Percentiles rank a stretch among this genome's conserved stretches.
Evolutionary conservation across 257 asterid genomes (phyloP).

Genomic region (Lavandula angustifolia): DNA sequence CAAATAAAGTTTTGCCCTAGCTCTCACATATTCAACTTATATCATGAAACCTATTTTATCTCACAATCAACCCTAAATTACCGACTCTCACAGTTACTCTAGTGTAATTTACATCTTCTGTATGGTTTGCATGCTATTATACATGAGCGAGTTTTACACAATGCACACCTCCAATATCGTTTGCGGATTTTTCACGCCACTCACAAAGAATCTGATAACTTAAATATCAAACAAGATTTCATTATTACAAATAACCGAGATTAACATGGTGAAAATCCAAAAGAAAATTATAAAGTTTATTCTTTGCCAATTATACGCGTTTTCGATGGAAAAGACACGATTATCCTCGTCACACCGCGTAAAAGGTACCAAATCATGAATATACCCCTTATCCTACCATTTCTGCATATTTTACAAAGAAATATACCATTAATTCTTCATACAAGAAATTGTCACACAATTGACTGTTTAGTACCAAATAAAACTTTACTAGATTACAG

Average conservation of each 20-base stretch:
- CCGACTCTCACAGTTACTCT: no score
- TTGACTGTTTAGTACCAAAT: background rate
- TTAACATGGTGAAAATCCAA: background rate
- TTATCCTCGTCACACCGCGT: slow-evolving; percentile 17
- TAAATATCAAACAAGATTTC: slow-evolving; percentile 29
- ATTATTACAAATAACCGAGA: slow-evolving; percentile 5
- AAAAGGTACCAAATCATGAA: background rate
- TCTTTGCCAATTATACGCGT: background rate
- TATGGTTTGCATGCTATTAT: no score
- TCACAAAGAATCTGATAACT: slow-evolving; percentile 27
- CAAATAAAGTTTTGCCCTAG: slow-evolving; percentile 15
- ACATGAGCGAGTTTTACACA: no score
- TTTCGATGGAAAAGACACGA: background rate
- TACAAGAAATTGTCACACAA: background rate
- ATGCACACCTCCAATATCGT: no score
- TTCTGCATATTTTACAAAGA: background rate
- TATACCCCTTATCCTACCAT: slow-evolving; percentile 14
- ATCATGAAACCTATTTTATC: slow-evolving; percentile 19
- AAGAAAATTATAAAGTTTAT: slow-evolving; percentile 13
- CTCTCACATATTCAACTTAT: background rate
- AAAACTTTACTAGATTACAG: background rate
- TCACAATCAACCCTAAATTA: slow-evolving; percentile 26
- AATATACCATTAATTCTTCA: background rate
- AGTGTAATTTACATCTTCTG: no score
- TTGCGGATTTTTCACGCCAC: no score